Conservation (phyloP, 495 filamentous ascomycete genomes). For the Penicillium egyptiacum region DNA sequence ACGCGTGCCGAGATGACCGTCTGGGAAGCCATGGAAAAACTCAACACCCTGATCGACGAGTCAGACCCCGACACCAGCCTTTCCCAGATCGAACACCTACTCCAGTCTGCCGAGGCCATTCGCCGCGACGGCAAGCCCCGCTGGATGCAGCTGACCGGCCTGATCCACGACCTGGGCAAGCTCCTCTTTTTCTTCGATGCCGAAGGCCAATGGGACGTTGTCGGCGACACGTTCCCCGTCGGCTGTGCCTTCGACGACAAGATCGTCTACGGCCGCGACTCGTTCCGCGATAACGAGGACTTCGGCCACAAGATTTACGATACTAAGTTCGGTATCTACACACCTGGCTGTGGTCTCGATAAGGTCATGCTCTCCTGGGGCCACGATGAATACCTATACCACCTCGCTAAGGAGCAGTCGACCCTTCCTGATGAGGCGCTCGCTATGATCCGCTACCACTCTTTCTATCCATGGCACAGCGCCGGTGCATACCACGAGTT, state of each 20-base stretch:
- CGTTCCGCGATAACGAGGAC: constrained; percentile 73
- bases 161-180: constrained; percentile 91
- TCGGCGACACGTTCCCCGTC: constrained; percentile 91
- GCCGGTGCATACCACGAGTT: constrained; percentile 74
- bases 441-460: constrained; percentile 88
- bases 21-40: constrained; percentile 88
- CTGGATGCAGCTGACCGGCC: constrained; percentile 87
- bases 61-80: constrained; percentile 84
- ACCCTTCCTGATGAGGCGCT: constrained; percentile 75
- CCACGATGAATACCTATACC: constrained; percentile 89
- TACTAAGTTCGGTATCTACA: constrained; percentile 75
- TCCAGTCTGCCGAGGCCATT: constrained; percentile 85
- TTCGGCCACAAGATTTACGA: constrained; percentile 62
- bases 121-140: constrained; percentile 83
- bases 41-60: constrained; percentile 86
- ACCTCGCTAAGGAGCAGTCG: constrained; percentile 75
- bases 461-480: constrained; percentile 87
- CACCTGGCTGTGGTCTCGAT: constrained; percentile 71
- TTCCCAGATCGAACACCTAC: constrained; percentile 81
- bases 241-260: constrained; percentile 74
- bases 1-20: constrained; percentile 73
- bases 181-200: constrained; percentile 81
- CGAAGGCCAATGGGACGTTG: constrained; percentile 87
- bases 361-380: constrained; percentile 90
- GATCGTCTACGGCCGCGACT: constrained; percentile 73